A percentile compares a stretch with the other conserved stretches of the same genome.
phyloP scores from a whole-genome alignment of 176 grass and related monocot species.

The Juncus effusus region DNA sequence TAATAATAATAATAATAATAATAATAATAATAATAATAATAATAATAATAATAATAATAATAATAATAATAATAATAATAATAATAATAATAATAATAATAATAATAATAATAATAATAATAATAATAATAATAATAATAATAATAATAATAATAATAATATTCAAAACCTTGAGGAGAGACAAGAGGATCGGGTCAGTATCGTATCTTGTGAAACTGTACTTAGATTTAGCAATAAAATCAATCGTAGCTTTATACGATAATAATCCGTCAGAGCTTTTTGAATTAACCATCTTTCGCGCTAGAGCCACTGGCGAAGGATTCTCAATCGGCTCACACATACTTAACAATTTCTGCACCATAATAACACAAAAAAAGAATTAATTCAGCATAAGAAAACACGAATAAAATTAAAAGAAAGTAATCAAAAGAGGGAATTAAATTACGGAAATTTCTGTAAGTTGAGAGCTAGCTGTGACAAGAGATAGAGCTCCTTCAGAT shows the following conservation, averaged over 20 bases:
- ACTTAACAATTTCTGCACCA: slow-evolving; percentile 80
- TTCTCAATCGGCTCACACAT: slow-evolving; percentile 78
- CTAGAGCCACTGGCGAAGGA: slow-evolving; percentile 49
- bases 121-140: no score
- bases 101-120: no score
- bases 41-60: no score
- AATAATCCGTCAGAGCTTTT: slow-evolving; percentile 62
- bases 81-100: no score
- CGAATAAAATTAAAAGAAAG: neutral
- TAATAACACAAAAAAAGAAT: slow-evolving; percentile 25
- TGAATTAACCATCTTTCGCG: slow-evolving; percentile 51
- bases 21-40: no score
- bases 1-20: no score
- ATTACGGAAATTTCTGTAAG: slow-evolving; percentile 74
- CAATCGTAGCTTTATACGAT: slow-evolving; percentile 68
- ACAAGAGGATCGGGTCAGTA: slow-evolving; percentile 68
- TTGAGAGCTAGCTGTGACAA: slow-evolving; percentile 60
- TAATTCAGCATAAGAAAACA: slow-evolving; percentile 26
- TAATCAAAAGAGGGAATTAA: slow-evolving; percentile 21
- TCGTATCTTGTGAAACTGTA: slow-evolving; percentile 71
- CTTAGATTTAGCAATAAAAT: slow-evolving; percentile 60
- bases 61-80: no score
- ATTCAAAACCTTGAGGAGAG: slow-evolving; percentile 76
- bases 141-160: no score
- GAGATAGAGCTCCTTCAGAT: slow-evolving; percentile 42